Evolutionary conservation across 768 basidiomycete species (phyloP), one percentile per base, ranked within the genome.

Genomic region (Tephrocybe sp.): DNA sequence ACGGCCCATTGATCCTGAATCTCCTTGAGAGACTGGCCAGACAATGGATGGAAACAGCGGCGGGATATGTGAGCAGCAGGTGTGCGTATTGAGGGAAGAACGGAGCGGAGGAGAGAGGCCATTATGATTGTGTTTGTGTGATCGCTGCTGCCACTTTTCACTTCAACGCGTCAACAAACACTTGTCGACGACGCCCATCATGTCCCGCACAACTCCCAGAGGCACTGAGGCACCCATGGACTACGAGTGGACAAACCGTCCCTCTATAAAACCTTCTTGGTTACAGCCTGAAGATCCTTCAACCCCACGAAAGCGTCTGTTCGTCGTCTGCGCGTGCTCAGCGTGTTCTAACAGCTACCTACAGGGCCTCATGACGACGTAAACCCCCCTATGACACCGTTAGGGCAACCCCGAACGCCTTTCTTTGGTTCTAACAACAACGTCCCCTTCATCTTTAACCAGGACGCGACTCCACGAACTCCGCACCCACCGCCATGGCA

Each of bases 161-260:
- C 56, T 44, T 67, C 64, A 66, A 64, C 70, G 67, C 71, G 69
- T 71, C 68, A 70, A 69, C 66, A 67, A 59, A 61, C 52, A 57
- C 46, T 51, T 62, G 45, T 43, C 33, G 30, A 31, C 26, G 38
- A 40, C 42, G 26, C 10, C 59, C 62, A 46, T 47, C 60, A 46
- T 65, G 71, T 48, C 78, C 85, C 59, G 87, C 85, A 58, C 36
- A 5, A 32, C 46, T 38, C 31, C 56, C 19, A 48, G 61, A 43
- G 49, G 61, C 11, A 88, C 73, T 43, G 91, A 92, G 63, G 87
- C 85, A 3, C 91, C 91, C 4, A 93, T 93, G 91, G 90, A 93
- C 67, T 93, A 84, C 67, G 83, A 92, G 64, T 92, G 85, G 72
- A 92, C 89, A 8, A 82, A 83, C 57, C 77, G 89, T 20, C 77